These are phyloP conservation scores for Cylindrodendrum hubeiense DNA, from an alignment of 2,329 filamentous ascomycete species.

Conservation along the genomic window DNA sequence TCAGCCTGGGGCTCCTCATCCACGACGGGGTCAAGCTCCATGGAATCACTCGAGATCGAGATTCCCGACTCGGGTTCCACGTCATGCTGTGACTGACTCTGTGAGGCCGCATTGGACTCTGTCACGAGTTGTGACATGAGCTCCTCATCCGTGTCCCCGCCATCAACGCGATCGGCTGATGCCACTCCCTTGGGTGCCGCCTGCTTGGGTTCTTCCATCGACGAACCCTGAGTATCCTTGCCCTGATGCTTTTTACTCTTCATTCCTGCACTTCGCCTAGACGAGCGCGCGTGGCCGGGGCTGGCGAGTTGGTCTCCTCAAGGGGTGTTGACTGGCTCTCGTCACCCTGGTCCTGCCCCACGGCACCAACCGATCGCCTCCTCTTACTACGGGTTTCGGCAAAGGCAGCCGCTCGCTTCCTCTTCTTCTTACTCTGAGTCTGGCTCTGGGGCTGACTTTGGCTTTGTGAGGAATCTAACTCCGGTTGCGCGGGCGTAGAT, in stretches of 20 bases:
- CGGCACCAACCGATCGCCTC: constrained; percentile 40
- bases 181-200: constrained; percentile 4
- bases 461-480: constrained; percentile 24
- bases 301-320: constrained; percentile 34
- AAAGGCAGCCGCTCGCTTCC: constrained; percentile 40
- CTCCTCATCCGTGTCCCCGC: constrained; percentile 55
- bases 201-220: constrained; percentile 23
- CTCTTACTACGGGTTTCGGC: constrained; percentile 46
- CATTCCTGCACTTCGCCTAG: constrained; percentile 38
- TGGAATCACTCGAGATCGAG: constrained; percentile 36
- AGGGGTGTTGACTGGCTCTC: constrained; percentile 32
- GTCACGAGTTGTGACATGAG: constrained; percentile 55
- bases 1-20: constrained; percentile 8
- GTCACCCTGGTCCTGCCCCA: constrained; percentile 30
- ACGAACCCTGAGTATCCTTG: constrained; percentile 24
- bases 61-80: constrained; percentile 25
- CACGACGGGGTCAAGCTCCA: constrained; percentile 32
- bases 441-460: constrained; percentile 25
- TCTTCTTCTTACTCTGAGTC: constrained; percentile 47
- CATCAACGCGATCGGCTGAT: constrained; percentile 15
- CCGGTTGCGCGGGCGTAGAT: constrained; percentile 38
- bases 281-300: constrained; percentile 39
- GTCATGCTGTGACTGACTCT: constrained; percentile 45
- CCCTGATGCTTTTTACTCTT: constrained; percentile 29
- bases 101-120: constrained; percentile 55